phyloP scores from a whole-genome alignment of 2,329 filamentous ascomycete species.

The Falciphora oryzae region DNA sequence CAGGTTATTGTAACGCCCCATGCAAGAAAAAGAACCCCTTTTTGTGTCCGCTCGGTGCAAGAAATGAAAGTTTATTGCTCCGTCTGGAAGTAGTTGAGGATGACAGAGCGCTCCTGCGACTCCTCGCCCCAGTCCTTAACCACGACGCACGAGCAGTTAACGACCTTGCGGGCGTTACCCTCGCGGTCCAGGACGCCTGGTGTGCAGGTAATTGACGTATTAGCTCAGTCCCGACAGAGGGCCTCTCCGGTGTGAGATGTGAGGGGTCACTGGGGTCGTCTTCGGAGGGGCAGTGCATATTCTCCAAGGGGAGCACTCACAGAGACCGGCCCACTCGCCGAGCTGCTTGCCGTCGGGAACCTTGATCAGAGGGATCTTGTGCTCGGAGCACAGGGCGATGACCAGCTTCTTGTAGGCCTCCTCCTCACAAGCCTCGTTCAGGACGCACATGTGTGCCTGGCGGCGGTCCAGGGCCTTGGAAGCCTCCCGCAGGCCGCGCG shows the following conservation, averaged over 20 bases:
- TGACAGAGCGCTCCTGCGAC: slow-evolving; percentile 95
- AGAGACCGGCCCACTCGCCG: slow-evolving; percentile 99
- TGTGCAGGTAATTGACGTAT: slow-evolving; percentile 6
- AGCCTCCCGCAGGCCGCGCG: slow-evolving; percentile 95
- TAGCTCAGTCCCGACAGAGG: background rate
- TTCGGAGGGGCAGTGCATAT: background rate
- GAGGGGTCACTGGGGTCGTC: slow-evolving; percentile 23
- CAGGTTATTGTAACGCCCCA: slow-evolving; percentile 24
- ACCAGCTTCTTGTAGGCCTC: slow-evolving; percentile 99
- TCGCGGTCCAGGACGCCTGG: slow-evolving; percentile 96
- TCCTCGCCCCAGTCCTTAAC: slow-evolving; percentile 99
- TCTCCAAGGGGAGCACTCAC: slow-evolving; percentile 55
- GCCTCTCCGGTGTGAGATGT: background rate
- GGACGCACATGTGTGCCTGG: slow-evolving; percentile 99
- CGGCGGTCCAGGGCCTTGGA: slow-evolving; percentile 98
- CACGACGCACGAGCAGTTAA: slow-evolving; percentile 99
- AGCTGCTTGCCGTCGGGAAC: slow-evolving; percentile 99
- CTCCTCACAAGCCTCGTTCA: slow-evolving; percentile 99
- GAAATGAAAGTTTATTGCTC: slow-evolving; percentile 51
- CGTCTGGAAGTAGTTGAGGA: slow-evolving; percentile 99
- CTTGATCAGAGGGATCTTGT: slow-evolving; percentile 99
- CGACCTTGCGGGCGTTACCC: slow-evolving; percentile 98
- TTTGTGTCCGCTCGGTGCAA: slow-evolving; percentile 7
- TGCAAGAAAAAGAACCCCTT: slow-evolving; percentile 13
- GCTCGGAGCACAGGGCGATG: slow-evolving; percentile 96